Base-by-base conservation (phyloP, 1,139 yeast genomes). In the Yamadazyma atmosphaerica region DNA sequence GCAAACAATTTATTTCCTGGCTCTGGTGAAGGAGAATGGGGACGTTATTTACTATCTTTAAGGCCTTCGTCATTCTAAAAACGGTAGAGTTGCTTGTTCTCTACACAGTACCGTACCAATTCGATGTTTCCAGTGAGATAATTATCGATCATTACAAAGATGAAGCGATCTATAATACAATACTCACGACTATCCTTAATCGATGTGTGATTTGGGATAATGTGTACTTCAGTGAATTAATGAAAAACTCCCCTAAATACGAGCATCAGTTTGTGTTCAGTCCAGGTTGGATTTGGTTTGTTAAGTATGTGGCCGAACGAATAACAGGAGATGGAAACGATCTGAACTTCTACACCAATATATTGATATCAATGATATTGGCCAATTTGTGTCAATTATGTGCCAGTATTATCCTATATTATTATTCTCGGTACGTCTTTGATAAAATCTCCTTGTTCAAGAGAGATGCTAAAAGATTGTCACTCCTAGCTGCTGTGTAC, bases 231-330 rank as follows among this genome's bases (percentile, higher is more conserved):
- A 60, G 77, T 18, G 79, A 81, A 35, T 55, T 81, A 34, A 79
- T 85, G 27, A 56, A 63, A 14, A 61, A 76, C 19, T 79, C 74
- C 0, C 63, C 74, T 21, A 57, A 60, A 26, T 89, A 72, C 59
- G 98, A 92, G 58, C 96, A 92, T 58, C 95, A 88, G 61, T 86
- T 80, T 74, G 97, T 95, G 7, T 92, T 88, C 58, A 83, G 95
- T 29, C 85, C 87, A 5, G 59, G 79, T 3, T 89, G 96, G 95
- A 74, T 85, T 66, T 54, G 75, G 32, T 41, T 80, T 3, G 61
- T 87, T 16, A 58, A 63, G 34, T 41, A 33, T 24, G 16, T 54
- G 3, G 34, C 32, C n/a, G 16, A 19, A 1, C 57, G 60, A 1
- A 31, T 49, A 28, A 28, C 31, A 14, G 17, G 19, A 14, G 17